These are phyloP conservation scores for Hypoxylon subgilvum DNA, from an alignment of 495 filamentous ascomycete genomes.

Conservation along the genomic window DNA sequence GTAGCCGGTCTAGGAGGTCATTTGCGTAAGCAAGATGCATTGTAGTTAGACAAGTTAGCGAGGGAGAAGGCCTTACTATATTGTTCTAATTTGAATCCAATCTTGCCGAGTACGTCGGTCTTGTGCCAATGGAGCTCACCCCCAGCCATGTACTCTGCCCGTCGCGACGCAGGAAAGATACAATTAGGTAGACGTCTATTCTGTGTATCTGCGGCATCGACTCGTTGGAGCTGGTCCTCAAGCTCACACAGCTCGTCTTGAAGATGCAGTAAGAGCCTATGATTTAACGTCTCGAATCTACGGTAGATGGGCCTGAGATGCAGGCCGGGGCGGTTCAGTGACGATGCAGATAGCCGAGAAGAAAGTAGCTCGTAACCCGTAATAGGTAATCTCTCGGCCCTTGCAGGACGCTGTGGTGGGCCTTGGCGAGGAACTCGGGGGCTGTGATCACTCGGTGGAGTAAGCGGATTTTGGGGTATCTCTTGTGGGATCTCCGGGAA, in stretches of 20 bases:
- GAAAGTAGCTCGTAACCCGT: conserved; percentile 74
- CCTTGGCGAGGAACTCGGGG: conserved; percentile 39
- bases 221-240: conserved; percentile 72
- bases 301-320: conserved; percentile 76
- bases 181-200: conserved; percentile 61
- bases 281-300: conserved; percentile 82
- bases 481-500: conserved; percentile 45
- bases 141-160: conserved; percentile 68
- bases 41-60: conserved; percentile 8
- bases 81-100: conserved; percentile 77
- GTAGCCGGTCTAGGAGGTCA: conserved; percentile 64
- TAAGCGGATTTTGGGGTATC: conserved; percentile 36
- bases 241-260: conserved; percentile 86
- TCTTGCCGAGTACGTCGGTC: conserved; percentile 70
- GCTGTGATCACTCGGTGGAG: conserved; percentile 38
- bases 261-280: conserved; percentile 81
- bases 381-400: conserved; percentile 48
- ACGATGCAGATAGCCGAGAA: conserved; percentile 60
- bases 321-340: conserved; percentile 25
- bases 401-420: conserved; percentile 38
- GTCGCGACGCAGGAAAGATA: conserved; percentile 66
- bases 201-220: conserved; percentile 76
- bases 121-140: conserved; percentile 76
- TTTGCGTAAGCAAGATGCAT: conserved; percentile 10
- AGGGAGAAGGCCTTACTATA: conserved; percentile 69